phyloP scores from a whole-genome alignment of 129 eudicot species.

The Helianthus annuus region DNA sequence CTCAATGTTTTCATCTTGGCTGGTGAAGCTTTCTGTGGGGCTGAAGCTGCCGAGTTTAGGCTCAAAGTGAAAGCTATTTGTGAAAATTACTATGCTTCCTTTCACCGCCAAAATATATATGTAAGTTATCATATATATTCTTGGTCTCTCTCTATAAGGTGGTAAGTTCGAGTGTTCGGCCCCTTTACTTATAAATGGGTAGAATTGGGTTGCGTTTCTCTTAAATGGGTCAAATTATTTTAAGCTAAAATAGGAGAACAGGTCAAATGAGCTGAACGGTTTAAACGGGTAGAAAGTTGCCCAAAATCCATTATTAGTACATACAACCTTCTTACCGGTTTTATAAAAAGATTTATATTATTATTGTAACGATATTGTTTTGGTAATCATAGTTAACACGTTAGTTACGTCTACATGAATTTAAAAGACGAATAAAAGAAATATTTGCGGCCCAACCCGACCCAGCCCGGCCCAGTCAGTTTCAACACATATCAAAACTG shows the following conservation, averaged over 20 bases:
- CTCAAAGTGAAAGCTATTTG: constrained; percentile 72
- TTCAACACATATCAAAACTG: not conserved
- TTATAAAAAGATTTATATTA: not conserved
- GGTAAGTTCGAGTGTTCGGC: not conserved
- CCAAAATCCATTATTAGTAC: not conserved
- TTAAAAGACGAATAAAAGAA: not conserved
- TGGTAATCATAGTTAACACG: not conserved
- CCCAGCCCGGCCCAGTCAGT: not conserved
- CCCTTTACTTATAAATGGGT: not conserved
- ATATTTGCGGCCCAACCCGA: too few species aligned
- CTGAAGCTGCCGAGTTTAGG: constrained; percentile 85
- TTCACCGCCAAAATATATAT: constrained; percentile 82
- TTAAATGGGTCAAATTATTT: not conserved
- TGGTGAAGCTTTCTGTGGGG: constrained; percentile 94
- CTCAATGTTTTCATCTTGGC: constrained; percentile 70
- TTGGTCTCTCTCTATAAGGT: constrained; percentile 9
- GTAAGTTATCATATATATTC: constrained; percentile 49
- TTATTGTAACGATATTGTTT: not conserved
- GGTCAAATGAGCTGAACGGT: not conserved
- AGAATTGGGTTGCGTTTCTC: not conserved
- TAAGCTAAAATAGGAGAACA: not conserved
- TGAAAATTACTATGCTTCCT: constrained; percentile 68
- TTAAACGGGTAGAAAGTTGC: not conserved
- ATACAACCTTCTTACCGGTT: not conserved
- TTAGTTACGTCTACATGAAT: not conserved